A percentile compares a stretch with the other conserved stretches of the same genome.
These are phyloP conservation scores for Quercus suber DNA, from an alignment of 306 rosid species.

Conservation along the genomic window DNA sequence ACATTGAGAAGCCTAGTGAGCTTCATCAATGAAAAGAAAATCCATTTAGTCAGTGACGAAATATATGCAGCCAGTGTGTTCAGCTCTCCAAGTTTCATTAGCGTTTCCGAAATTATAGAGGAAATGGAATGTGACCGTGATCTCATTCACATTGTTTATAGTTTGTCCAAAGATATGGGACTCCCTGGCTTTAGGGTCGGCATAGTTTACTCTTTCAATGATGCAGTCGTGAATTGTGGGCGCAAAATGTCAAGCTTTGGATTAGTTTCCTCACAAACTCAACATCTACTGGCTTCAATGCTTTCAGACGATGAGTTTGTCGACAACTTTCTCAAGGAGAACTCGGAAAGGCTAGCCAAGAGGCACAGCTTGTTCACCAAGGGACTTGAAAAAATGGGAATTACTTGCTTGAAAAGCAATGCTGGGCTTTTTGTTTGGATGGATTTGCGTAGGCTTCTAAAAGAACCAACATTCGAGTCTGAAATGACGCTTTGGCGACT, in stretches of 20 bases:
- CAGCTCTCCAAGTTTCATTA: slow-evolving; percentile 39
- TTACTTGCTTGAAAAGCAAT: slow-evolving; percentile 61
- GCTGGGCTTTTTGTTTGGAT: slow-evolving; percentile 88
- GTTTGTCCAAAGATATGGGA: slow-evolving; percentile 92
- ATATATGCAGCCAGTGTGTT: slow-evolving; percentile 85
- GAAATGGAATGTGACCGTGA: slow-evolving; percentile 51
- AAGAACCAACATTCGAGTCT: slow-evolving; percentile 50
- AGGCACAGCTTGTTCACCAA: slow-evolving; percentile 42
- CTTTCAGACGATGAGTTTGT: slow-evolving; percentile 64
- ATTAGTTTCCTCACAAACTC: slow-evolving; percentile 75
- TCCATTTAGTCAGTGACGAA: slow-evolving; percentile 86
- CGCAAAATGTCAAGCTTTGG: slow-evolving; percentile 98
- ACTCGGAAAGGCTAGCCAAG: slow-evolving; percentile 42
- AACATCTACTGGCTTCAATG: slow-evolving; percentile 62
- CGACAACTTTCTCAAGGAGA: slow-evolving; percentile 37
- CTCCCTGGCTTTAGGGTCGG: slow-evolving; percentile 89
- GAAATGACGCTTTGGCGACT: slow-evolving; percentile 70
- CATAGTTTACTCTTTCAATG: slow-evolving; percentile 80
- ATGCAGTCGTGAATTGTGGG: slow-evolving; percentile 48
- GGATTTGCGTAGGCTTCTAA: slow-evolving; percentile 57
- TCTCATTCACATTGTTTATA: slow-evolving; percentile 67
- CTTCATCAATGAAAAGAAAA: slow-evolving; percentile 60
- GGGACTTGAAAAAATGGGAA: slow-evolving; percentile 57
- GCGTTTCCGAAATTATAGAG: slow-evolving; percentile 60
- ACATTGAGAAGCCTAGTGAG: slow-evolving; percentile 57